phyloP scores from a whole-genome alignment of 208 protist species.

The Trypanosoma brucei region DNA sequence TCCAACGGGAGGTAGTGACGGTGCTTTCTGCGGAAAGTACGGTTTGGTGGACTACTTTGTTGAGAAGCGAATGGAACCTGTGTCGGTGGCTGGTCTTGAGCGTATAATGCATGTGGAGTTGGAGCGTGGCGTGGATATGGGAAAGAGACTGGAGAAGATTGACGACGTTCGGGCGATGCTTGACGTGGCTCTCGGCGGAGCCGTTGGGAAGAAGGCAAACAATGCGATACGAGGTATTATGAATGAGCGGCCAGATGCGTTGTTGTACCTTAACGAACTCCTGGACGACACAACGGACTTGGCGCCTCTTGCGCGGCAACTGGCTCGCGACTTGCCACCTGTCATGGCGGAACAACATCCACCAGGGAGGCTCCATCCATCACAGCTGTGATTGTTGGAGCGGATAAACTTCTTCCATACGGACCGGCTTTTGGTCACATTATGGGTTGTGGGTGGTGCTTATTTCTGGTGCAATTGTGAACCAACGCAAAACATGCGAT shows the following conservation, averaged over 20 bases:
- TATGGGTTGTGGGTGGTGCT: too few species aligned
- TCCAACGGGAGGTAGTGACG: conserved; percentile 17
- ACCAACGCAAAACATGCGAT: too few species aligned
- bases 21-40: conserved; percentile 63
- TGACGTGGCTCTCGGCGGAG: conserved; percentile 75
- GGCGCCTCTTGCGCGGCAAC: conserved; percentile 47
- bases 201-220: conserved; percentile 63
- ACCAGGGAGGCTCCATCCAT: conserved; percentile 48
- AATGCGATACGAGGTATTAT: conserved; percentile 68
- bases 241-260: conserved; percentile 51
- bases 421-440: too few species aligned
- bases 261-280: conserved; percentile 83
- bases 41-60: conserved; percentile 82
- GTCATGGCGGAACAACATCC: conserved; percentile 63
- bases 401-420: neutral
- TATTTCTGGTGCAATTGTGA: too few species aligned
- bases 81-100: conserved; percentile 76
- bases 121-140: conserved; percentile 76
- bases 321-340: conserved; percentile 65
- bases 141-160: conserved; percentile 81
- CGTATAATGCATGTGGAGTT: conserved; percentile 80
- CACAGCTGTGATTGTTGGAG: conserved; percentile 34
- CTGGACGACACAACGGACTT: conserved; percentile 87
- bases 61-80: conserved; percentile 65
- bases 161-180: conserved; percentile 75